phyloP scores from a whole-genome alignment of 2,329 filamentous ascomycete species.

The Xylariaceae sp. region DNA sequence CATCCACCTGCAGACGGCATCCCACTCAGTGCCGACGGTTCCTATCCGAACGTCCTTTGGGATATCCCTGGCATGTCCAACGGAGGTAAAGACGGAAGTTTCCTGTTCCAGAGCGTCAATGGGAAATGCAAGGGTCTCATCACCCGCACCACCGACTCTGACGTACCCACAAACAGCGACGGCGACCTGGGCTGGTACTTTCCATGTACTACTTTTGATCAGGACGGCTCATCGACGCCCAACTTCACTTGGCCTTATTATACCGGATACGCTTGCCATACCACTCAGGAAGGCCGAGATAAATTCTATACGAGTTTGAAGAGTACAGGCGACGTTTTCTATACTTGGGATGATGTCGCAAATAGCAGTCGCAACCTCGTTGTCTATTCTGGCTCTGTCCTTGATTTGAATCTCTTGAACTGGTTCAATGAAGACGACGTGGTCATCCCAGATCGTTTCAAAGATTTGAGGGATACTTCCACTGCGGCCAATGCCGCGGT shows the following conservation, averaged over 20 bases:
- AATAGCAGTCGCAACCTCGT: constrained; percentile 87
- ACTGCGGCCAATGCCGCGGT: constrained; percentile 59
- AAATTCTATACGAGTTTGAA: constrained; percentile 69
- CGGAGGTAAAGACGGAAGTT: constrained; percentile 89
- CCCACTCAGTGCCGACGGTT: constrained; percentile 44
- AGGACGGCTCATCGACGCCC: constrained; percentile 78
- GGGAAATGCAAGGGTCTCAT: constrained; percentile 93
- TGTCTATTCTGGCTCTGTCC: constrained; percentile 89
- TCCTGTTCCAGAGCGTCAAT: constrained; percentile 98
- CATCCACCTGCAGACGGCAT: constrained; percentile 83
- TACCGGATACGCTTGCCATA: constrained; percentile 85
- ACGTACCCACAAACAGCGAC: constrained; percentile 71
- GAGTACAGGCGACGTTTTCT: constrained; percentile 83
- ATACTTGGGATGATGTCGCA: constrained; percentile 89
- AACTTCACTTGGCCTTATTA: constrained; percentile 76
- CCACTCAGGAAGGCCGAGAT: constrained; percentile 61
- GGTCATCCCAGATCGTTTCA: constrained; percentile 69
- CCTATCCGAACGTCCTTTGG: constrained; percentile 74
- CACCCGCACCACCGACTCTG: constrained; percentile 63
- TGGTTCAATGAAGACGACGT: constrained; percentile 90
- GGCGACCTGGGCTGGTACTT: constrained; percentile 92
- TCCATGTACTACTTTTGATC: constrained; percentile 85
- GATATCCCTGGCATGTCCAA: constrained; percentile 72
- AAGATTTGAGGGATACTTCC: constrained; percentile 68
- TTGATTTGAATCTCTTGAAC: constrained; percentile 80